These are phyloP conservation scores for Yamadazyma scolyti DNA, from an alignment of 805 yeast species.

Conservation along the genomic window DNA sequence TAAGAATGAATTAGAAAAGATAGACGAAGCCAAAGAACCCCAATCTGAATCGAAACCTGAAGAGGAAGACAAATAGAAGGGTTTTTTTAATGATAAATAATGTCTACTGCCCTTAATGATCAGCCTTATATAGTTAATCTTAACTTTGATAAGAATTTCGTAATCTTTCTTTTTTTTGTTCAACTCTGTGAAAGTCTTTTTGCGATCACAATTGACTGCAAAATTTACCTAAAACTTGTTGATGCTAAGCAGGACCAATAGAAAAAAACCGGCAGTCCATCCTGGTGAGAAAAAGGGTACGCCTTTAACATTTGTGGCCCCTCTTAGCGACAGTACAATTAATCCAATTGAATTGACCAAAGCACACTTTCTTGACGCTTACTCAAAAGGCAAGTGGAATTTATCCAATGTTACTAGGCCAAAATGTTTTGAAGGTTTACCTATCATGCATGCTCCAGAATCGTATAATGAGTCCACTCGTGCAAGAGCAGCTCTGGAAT, in stretches of 20 bases:
- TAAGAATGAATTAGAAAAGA: conserved; percentile 23
- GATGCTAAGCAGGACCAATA: conserved; percentile 6
- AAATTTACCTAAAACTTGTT: no score
- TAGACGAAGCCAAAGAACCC: conserved; percentile 20
- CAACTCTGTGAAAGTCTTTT: no score
- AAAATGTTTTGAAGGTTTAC: conserved; percentile 40
- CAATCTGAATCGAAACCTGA: no score
- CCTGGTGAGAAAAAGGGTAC: neutral
- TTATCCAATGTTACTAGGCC: conserved; percentile 56
- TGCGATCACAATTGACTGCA: no score
- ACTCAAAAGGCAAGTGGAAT: conserved; percentile 53
- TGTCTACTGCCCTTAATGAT: no score
- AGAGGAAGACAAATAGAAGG: conserved; percentile 12
- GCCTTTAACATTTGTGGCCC: conserved; percentile 14
- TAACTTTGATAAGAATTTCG: no score
- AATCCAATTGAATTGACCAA: conserved; percentile 31
- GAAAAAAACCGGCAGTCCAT: conserved; percentile 1
- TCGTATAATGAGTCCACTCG: conserved; percentile 48
- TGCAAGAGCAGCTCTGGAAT: conserved; percentile 39
- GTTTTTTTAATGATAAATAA: conserved; percentile 13
- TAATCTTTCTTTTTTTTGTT: no score
- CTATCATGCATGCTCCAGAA: conserved; percentile 59
- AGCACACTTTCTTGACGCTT: conserved; percentile 54
- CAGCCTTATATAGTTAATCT: no score
- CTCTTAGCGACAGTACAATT: conserved; percentile 15